Percentiles rank a stretch among this genome's conserved stretches.
Evolutionary conservation across 352 stramenopile genomes (phyloP).

Genomic region (Pythium aphanidermatum): DNA sequence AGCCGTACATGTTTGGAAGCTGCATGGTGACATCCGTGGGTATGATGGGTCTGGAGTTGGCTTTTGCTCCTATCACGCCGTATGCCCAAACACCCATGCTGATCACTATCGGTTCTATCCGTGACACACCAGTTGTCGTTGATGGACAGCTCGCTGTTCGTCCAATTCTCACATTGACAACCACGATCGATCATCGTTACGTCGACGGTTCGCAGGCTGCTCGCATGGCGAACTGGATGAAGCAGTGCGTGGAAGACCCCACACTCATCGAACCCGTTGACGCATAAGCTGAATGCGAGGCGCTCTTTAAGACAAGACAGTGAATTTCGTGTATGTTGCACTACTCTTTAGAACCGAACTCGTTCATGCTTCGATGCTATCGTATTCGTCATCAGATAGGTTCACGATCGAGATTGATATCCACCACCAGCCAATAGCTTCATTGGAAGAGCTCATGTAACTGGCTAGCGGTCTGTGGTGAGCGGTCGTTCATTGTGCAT

Average conservation of each 20-base stretch:
- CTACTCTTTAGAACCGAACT: too few relatives aligned
- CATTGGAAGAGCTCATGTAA: too few relatives aligned
- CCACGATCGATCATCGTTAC: conserved; percentile 67
- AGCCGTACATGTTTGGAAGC: conserved; percentile 67
- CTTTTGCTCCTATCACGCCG: conserved; percentile 56
- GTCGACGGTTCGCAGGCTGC: conserved; percentile 55
- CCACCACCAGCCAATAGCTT: too few relatives aligned
- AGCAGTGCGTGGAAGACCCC: conserved; percentile 46
- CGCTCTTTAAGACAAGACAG: too few relatives aligned
- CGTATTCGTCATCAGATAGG: too few relatives aligned
- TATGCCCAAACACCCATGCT: conserved; percentile 64
- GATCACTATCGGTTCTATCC: conserved; percentile 57
- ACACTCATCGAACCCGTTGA: conserved; percentile 37
- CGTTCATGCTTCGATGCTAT: too few relatives aligned
- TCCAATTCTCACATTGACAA: conserved; percentile 58
- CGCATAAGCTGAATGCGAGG: conserved; percentile 22
- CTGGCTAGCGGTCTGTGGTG: background rate
- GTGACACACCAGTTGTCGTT: conserved; percentile 54
- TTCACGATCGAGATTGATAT: too few relatives aligned
- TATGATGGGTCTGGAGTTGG: conserved; percentile 65
- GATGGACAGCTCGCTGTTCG: conserved; percentile 53
- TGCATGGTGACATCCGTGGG: conserved; percentile 70
- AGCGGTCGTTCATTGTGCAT: background rate
- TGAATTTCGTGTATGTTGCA: too few relatives aligned
- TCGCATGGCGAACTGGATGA: conserved; percentile 49